A percentile compares a stretch with the other conserved stretches of the same genome.
Evolutionary conservation across 164 flowering plant species (phyloP).

Genomic region (Liriodendron chinense): DNA sequence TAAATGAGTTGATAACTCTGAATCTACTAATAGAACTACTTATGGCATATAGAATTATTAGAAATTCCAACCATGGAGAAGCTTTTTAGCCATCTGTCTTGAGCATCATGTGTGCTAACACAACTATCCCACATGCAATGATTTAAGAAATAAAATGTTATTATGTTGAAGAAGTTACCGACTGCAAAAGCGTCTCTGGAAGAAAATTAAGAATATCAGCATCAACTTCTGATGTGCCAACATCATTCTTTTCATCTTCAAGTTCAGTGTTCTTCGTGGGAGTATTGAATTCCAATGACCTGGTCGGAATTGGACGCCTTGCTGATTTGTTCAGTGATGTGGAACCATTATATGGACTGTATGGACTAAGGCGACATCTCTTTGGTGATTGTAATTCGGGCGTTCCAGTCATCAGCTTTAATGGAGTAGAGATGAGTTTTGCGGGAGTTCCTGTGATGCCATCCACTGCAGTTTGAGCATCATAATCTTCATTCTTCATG

Average conservation of each 20-base stretch:
- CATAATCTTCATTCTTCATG: conserved; percentile 12
- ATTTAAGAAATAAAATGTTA: too few species aligned
- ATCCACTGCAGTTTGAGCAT: conserved; percentile 12
- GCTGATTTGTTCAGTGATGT: conserved; percentile 36
- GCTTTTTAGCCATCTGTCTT: too few species aligned
- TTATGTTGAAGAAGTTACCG: conserved; percentile 45
- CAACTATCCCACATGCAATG: too few species aligned
- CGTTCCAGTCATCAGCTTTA: conserved; percentile 47
- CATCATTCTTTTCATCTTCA: conserved; percentile 15
- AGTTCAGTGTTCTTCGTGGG: conserved; percentile 38
- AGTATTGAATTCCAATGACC: conserved; percentile 57
- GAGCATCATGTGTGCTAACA: too few species aligned
- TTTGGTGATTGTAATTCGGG: conserved; percentile 58
- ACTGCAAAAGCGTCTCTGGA: conserved; percentile 52
- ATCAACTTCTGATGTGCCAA: conserved; percentile 21
- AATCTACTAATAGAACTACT: too few species aligned
- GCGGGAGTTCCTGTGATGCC: conserved; percentile 26
- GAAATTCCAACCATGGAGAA: too few species aligned
- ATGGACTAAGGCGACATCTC: conserved; percentile 52
- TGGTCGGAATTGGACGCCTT: conserved; percentile 37
- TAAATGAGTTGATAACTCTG: too few species aligned
- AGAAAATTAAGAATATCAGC: conserved; percentile 50
- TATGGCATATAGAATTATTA: too few species aligned
- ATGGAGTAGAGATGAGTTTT: conserved; percentile 46
- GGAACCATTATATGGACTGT: conserved; percentile 23